Conservation (phyloP, 2,329 filamentous ascomycete genomes). For the Colletotrichum lini region DNA sequence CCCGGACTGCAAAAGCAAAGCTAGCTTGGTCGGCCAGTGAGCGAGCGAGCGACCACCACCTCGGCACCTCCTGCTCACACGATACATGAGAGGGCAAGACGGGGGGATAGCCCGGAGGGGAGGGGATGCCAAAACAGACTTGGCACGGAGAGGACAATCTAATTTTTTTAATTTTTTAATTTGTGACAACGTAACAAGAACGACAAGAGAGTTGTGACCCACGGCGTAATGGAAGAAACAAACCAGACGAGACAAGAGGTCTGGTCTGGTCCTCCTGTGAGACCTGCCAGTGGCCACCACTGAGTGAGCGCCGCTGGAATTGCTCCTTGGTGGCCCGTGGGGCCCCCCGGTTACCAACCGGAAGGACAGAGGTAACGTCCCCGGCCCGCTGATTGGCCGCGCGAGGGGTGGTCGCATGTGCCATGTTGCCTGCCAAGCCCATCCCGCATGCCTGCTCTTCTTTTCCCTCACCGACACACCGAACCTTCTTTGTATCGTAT, state of each 20-base stretch:
- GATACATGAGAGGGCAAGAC: too few species aligned
- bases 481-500: constrained; percentile 29
- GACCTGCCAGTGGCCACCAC: not conserved
- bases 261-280: too few species aligned
- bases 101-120: too few species aligned
- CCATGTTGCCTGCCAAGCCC: constrained; percentile 36
- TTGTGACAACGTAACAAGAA: not conserved
- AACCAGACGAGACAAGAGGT: not conserved
- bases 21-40: constrained; percentile 13
- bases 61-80: constrained; percentile 16
- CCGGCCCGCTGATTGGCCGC: constrained; percentile 28
- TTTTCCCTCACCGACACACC: constrained; percentile 42
- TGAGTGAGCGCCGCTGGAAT: constrained; percentile 2
- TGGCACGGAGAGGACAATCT: not conserved
- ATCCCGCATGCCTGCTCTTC: constrained; percentile 38
- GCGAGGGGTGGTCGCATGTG: not conserved
- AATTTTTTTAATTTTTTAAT: not conserved
- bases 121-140: not conserved
- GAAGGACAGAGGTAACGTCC: constrained; percentile 36
- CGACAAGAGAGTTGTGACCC: constrained; percentile 1
- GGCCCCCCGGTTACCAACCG: constrained; percentile 39
- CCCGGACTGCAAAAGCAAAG: constrained; percentile 36
- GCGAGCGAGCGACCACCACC: not conserved
- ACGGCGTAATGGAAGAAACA: not conserved
- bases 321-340: constrained; percentile 6